Evolutionary conservation across 2,329 filamentous ascomycete species (phyloP).

Genomic region (Stagonosporopsis vannaccii): DNA sequence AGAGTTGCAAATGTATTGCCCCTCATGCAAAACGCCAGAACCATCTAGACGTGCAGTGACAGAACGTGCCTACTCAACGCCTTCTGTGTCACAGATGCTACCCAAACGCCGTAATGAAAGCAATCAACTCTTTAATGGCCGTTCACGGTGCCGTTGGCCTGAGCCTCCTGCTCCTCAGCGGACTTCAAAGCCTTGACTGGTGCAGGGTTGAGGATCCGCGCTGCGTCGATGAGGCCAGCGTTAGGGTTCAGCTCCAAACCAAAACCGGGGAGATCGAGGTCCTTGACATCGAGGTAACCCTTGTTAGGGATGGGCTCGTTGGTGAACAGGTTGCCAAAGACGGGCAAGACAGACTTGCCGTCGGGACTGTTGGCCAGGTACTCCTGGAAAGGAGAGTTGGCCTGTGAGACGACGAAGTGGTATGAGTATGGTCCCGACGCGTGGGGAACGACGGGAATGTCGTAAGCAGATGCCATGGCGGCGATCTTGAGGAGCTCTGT

Average conservation of each 20-base stretch:
- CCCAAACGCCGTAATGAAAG: conserved; percentile 8
- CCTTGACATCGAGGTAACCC: conserved; percentile 79
- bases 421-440: conserved; percentile 94
- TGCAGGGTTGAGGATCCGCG: conserved; percentile 73
- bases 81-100: conserved; percentile 12
- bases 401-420: conserved; percentile 92
- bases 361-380: conserved; percentile 94
- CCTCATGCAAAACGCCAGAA: conserved; percentile 27
- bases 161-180: conserved; percentile 32
- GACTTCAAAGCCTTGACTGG: conserved; percentile 54
- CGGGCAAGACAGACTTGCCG: conserved; percentile 85
- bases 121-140: conserved; percentile 21
- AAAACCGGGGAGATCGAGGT: conserved; percentile 89
- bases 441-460: conserved; percentile 94
- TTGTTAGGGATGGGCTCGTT: conserved; percentile 89
- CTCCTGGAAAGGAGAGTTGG: conserved; percentile 94
- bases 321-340: conserved; percentile 89
- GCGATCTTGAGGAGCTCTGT: conserved; percentile 91
- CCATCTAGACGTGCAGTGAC: conserved; percentile 22
- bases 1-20: conserved; percentile 9
- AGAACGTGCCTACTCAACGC: conserved; percentile 9
- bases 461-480: conserved; percentile 89
- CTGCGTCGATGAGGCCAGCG: conserved; percentile 79
- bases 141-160: conserved; percentile 22
- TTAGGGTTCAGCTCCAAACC: conserved; percentile 85